Evolutionary conservation across 2,329 filamentous ascomycete species (phyloP).

Genomic region (Penicillium sp.): DNA sequence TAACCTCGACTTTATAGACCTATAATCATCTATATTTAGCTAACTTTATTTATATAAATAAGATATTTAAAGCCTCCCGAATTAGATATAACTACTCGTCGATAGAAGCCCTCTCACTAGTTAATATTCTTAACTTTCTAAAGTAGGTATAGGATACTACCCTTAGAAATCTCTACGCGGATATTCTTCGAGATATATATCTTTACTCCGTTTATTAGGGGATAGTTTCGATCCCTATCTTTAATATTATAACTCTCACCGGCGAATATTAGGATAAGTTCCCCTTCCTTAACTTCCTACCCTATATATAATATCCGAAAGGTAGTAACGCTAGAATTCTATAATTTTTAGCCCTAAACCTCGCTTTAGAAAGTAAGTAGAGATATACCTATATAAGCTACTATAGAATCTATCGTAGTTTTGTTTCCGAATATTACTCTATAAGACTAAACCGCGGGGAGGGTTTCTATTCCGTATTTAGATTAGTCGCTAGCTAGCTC

Average conservation of each 20-base stretch:
- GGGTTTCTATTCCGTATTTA: neutral
- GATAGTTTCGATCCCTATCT: neutral
- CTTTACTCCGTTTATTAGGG: neutral
- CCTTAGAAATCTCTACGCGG: neutral
- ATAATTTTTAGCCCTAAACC: neutral
- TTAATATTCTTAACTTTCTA: conserved; percentile 5
- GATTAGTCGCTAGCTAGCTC: neutral
- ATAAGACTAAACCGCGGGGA: neutral
- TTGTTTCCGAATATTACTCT: conserved; percentile 1
- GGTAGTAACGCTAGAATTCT: neutral
- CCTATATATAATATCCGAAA: neutral
- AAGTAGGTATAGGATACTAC: neutral
- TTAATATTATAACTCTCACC: neutral
- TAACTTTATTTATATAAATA: neutral
- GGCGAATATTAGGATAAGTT: neutral
- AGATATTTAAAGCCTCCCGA: neutral
- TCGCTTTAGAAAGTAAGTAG: neutral
- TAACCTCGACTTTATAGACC: neutral
- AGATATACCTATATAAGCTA: neutral
- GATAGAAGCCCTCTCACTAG: neutral
- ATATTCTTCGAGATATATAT: neutral
- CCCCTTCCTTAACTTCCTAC: neutral
- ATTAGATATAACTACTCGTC: neutral
- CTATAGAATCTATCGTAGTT: neutral
- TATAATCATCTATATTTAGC: neutral